Conservation (phyloP, 805 yeast species). For the Pichia pseudocactophila region DNA sequence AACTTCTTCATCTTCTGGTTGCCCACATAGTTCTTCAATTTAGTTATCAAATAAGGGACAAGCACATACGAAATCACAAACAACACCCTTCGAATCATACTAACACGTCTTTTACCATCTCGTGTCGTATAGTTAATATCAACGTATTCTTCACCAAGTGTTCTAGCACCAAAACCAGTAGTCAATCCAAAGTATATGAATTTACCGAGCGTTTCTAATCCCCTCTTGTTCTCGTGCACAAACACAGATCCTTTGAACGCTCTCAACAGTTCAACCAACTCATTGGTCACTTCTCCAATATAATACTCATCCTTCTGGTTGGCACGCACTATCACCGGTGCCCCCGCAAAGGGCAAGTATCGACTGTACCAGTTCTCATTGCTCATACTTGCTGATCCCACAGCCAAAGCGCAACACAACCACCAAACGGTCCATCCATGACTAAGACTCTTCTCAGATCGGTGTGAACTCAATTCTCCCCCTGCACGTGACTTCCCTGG, state of each 20-base stretch:
- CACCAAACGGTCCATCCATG: too few species aligned
- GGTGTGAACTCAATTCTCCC: too few species aligned
- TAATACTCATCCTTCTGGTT: slow-evolving; percentile 83
- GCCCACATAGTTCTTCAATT: slow-evolving; percentile 8
- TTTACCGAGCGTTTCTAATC: slow-evolving; percentile 49
- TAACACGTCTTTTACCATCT: slow-evolving; percentile 43
- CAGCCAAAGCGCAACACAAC: too few species aligned
- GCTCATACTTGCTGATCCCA: neutral
- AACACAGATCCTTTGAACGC: slow-evolving; percentile 54
- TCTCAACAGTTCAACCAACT: slow-evolving; percentile 49
- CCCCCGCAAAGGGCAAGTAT: slow-evolving; percentile 62
- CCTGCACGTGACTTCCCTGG: neutral
- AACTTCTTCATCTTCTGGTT: slow-evolving; percentile 6
- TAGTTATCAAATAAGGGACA: slow-evolving; percentile 47
- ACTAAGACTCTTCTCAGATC: too few species aligned
- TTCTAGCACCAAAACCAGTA: slow-evolving; percentile 65
- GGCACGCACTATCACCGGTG: slow-evolving; percentile 86
- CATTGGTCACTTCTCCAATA: slow-evolving; percentile 43
- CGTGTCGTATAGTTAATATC: slow-evolving; percentile 61
- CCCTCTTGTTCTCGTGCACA: slow-evolving; percentile 53
- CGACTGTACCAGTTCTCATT: neutral
- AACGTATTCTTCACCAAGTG: slow-evolving; percentile 92
- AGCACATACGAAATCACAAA: slow-evolving; percentile 54
- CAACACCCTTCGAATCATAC: slow-evolving; percentile 36
- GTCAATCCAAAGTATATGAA: slow-evolving; percentile 64